phyloP scores from a whole-genome alignment of 2,329 filamentous ascomycete species.

The Pseudogymnoascus sp. region DNA sequence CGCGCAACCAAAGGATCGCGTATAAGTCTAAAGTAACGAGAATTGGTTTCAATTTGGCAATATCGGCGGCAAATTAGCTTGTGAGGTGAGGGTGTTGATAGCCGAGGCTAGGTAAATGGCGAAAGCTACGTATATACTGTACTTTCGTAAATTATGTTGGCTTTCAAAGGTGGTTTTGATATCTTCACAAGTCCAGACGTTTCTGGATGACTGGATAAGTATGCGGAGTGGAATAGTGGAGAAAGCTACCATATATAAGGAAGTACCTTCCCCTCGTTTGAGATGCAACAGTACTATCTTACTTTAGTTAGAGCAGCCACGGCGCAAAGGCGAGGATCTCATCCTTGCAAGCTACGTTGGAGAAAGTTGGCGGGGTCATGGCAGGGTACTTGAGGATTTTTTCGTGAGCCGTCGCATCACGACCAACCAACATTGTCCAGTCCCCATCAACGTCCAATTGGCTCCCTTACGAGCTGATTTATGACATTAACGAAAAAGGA shows the following conservation, averaged over 20 bases:
- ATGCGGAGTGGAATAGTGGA: background rate
- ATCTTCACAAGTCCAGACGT: background rate
- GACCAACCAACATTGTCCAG: background rate
- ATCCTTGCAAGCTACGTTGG: background rate
- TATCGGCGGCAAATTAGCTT: background rate
- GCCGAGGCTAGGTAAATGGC: background rate
- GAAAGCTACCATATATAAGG: background rate
- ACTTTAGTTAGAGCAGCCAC: background rate
- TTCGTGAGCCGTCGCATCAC: background rate
- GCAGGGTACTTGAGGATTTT: background rate
- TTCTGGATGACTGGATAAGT: background rate
- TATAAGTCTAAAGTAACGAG: background rate
- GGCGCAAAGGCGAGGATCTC: background rate
- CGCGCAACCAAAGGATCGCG: background rate
- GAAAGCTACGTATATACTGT: too few relatives aligned
- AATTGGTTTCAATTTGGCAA: background rate
- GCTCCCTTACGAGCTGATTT: background rate
- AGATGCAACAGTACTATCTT: background rate
- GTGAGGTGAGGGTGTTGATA: background rate
- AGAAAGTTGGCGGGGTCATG: background rate
- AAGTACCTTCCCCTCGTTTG: background rate
- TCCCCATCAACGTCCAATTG: background rate
- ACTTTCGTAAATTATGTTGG: too few relatives aligned
- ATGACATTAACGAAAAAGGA: background rate
- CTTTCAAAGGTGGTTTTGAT: background rate